phyloP scores from a whole-genome alignment of 2,329 filamentous ascomycete genomes.

The Venturia carpophila region DNA sequence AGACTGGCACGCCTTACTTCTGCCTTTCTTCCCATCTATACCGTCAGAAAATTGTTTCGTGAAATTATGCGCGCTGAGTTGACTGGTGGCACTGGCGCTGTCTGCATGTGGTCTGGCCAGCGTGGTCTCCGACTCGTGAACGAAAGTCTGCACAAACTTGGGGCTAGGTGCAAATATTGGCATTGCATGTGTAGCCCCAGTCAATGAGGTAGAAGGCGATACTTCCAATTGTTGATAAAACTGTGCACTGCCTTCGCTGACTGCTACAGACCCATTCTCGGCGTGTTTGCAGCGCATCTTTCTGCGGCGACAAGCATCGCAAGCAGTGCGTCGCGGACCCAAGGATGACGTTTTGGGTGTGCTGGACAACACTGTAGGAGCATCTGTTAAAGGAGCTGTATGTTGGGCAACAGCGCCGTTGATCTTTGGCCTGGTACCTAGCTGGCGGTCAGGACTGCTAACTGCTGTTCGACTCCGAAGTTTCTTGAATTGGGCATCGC shows the following conservation, averaged over 20 bases:
- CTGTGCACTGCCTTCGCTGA: background rate
- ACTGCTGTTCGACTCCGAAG: slow-evolving; percentile 46
- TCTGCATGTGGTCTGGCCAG: slow-evolving; percentile 24
- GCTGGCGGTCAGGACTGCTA: slow-evolving; percentile 37
- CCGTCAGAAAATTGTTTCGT: slow-evolving; percentile 27
- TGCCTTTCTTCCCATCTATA: slow-evolving; percentile 46
- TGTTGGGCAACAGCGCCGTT: slow-evolving; percentile 19
- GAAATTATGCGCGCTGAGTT: slow-evolving; percentile 6
- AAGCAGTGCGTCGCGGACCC: slow-evolving; percentile 53
- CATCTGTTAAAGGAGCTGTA: slow-evolving; percentile 27
- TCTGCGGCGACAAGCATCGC: slow-evolving; percentile 54
- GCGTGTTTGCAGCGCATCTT: slow-evolving; percentile 58
- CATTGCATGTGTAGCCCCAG: background rate
- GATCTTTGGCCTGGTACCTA: slow-evolving; percentile 25
- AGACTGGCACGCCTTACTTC: slow-evolving; percentile 58
- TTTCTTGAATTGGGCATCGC: slow-evolving; percentile 47
- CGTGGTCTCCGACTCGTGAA: slow-evolving; percentile 23
- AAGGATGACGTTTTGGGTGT: slow-evolving; percentile 50
- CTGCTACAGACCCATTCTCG: slow-evolving; percentile 23
- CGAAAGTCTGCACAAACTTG: slow-evolving; percentile 15
- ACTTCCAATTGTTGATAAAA: background rate
- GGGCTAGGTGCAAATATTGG: slow-evolving; percentile 1
- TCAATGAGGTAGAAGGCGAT: slow-evolving; percentile 1
- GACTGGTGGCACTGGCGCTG: slow-evolving; percentile 11
- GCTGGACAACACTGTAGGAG: slow-evolving; percentile 30